Percentiles rank a stretch among this genome's conserved stretches.
phyloP scores from a whole-genome alignment of 1,284 basidiomycete genomes.

The Sutorius eximius region DNA sequence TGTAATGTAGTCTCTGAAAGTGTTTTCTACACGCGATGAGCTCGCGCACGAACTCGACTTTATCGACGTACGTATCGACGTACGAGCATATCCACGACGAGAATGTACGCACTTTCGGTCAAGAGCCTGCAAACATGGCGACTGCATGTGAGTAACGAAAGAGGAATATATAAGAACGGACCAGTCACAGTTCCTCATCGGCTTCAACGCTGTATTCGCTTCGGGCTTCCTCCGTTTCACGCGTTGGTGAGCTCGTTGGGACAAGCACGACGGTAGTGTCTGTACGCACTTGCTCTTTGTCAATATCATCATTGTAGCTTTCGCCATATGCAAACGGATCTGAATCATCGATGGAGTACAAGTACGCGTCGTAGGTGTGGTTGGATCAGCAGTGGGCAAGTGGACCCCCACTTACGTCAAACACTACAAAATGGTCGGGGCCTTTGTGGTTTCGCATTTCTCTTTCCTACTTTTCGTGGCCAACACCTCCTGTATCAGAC shows the following conservation, averaged over 20 bases:
- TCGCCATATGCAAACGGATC: slow-evolving; percentile 8
- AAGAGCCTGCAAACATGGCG: slow-evolving; percentile 20
- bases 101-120: slow-evolving; percentile 31
- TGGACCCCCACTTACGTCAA: too few relatives aligned
- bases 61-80: slow-evolving; percentile 42
- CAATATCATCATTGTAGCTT: slow-evolving; percentile 26
- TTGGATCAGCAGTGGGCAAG: too few relatives aligned
- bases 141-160: not conserved
- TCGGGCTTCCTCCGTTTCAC: not conserved
- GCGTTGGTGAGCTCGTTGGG: slow-evolving; percentile 13
- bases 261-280: slow-evolving; percentile 12
- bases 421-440: too few relatives aligned
- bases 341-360: slow-evolving; percentile 21
- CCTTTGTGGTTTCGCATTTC: too few relatives aligned
- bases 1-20: slow-evolving; percentile 69
- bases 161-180: not conserved
- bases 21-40: slow-evolving; percentile 48
- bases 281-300: slow-evolving; percentile 13
- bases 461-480: too few relatives aligned
- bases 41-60: not conserved
- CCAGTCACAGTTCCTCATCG: slow-evolving; percentile 21
- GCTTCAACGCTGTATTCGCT: not conserved
- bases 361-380: slow-evolving; percentile 24
- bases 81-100: slow-evolving; percentile 39
- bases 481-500: too few relatives aligned